Conservation (phyloP, 2,329 filamentous ascomycete species). For the Apiospora rasikravindrae region DNA sequence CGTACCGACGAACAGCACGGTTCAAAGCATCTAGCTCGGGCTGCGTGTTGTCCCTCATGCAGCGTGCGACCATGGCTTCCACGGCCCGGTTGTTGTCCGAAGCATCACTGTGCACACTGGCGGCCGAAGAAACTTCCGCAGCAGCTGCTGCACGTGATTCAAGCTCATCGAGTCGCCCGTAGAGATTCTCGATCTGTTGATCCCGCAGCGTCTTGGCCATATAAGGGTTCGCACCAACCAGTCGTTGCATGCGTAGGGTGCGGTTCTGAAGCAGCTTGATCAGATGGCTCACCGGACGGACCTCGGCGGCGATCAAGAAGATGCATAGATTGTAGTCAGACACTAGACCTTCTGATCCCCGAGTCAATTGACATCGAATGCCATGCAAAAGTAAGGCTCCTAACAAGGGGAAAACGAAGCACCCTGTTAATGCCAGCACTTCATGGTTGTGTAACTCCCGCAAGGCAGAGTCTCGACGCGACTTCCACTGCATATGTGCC, state of each 20-base stretch:
- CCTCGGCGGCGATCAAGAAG: slow-evolving; percentile 85
- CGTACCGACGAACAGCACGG: slow-evolving; percentile 86
- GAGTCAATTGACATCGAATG: slow-evolving; percentile 79
- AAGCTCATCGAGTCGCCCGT: slow-evolving; percentile 70
- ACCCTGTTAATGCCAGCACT: slow-evolving; percentile 73
- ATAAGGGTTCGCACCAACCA: slow-evolving; percentile 64
- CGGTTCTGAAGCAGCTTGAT: slow-evolving; percentile 80
- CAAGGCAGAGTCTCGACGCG: slow-evolving; percentile 47
- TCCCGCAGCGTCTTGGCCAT: slow-evolving; percentile 41
- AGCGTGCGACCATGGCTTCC: slow-evolving; percentile 27
- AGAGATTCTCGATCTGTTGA: slow-evolving; percentile 60
- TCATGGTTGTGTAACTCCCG: slow-evolving; percentile 78
- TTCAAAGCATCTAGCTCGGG: slow-evolving; percentile 77
- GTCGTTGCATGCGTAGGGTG: slow-evolving; percentile 80
- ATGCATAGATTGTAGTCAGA: slow-evolving; percentile 93
- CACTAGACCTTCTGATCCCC: slow-evolving; percentile 83
- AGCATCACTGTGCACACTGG: slow-evolving; percentile 31
- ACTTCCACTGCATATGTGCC: slow-evolving; percentile 30
- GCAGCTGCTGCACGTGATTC: slow-evolving; percentile 60
- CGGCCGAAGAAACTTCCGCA: slow-evolving; percentile 32
- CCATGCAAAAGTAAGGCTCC: slow-evolving; percentile 85
- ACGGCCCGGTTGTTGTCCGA: slow-evolving; percentile 27
- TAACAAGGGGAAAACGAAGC: slow-evolving; percentile 77
- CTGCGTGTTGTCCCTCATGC: slow-evolving; percentile 29
- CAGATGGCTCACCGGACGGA: slow-evolving; percentile 81